A percentile compares a stretch with the other conserved stretches of the same genome.
These are phyloP conservation scores for Plenodomus tracheiphilus DNA, from an alignment of 2,329 filamentous ascomycete genomes.

Conservation along the genomic window DNA sequence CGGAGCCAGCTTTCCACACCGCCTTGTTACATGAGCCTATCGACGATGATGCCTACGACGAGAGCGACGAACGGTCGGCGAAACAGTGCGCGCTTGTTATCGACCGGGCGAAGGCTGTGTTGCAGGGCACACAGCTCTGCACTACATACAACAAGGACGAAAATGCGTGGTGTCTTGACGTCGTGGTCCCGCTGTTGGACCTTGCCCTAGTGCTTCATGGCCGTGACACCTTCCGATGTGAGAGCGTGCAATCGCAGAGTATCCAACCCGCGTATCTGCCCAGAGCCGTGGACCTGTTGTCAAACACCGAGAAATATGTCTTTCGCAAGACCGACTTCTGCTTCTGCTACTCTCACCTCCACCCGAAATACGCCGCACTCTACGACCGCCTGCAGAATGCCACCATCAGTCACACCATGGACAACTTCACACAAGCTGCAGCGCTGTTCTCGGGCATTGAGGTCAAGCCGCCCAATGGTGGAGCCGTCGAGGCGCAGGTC, in stretches of 20 bases:
- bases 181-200: conserved; percentile 8
- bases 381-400: conserved; percentile 3
- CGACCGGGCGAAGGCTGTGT: conserved; percentile 9
- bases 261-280: conserved; percentile 7
- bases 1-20: conserved; percentile 3
- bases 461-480: conserved; percentile 5
- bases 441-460: conserved; percentile 6
- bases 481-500: conserved; percentile 9
- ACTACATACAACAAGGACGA: conserved; percentile 9
- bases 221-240: conserved; percentile 5
- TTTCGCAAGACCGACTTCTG: conserved; percentile 4
- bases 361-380: neutral
- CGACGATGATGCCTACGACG: conserved; percentile 9
- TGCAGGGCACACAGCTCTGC: conserved; percentile 11
- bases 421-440: conserved; percentile 10
- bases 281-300: neutral
- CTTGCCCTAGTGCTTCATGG: conserved; percentile 8
- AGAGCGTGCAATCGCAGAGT: conserved; percentile 16
- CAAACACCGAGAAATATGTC: conserved; percentile 3
- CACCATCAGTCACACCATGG: conserved; percentile 8
- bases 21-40: conserved; percentile 8
- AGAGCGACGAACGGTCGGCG: conserved; percentile 2
- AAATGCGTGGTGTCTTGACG: conserved; percentile 12
- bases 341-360: conserved; percentile 7
- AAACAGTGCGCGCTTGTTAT: conserved; percentile 10